Base-by-base conservation (phyloP, 306 rosid species). In the Pueraria montana region DNA sequence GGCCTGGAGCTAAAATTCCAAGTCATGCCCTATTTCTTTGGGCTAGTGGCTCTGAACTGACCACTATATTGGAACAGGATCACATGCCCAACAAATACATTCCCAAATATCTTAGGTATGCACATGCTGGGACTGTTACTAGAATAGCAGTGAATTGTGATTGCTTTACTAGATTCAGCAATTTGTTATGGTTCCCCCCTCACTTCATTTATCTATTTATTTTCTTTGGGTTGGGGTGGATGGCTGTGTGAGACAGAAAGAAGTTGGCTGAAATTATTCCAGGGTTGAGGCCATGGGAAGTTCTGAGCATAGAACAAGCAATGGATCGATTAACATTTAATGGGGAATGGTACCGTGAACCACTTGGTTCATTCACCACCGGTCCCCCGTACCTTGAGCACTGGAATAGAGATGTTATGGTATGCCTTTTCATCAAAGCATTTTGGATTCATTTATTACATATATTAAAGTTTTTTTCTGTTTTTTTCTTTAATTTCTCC, bases 41-140 rank as follows among this genome's bases (percentile, higher is more conserved):
- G 99, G 97, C 99, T 82, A 89, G 99, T 84, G 99, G 99, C 78
- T 69, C 98, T 78, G 97, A 96, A 80, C 82, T 94, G 75, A 96
- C 98, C 40, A 74, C 93, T 69, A 80, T 86, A 32, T 82, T 96
- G 87, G 98, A 92, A 86, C 78, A 86, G 85, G 99, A 96, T 85
- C 99, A 96, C 89, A 94, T 94, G 98, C 99, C 99, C 79, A 96
- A 96, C 92, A 94, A 93, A 79, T 94, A 59, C 87, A 92, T 94
- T 81, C 92, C 99, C 2, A 96, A 86, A 88, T 86, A 86, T 87
- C 90, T 92, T 27, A 93, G 98, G 99, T 94, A 91, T 86, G 85
- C 42, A 1, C 30, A 17, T 62, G 72, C 84, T 27, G 32, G 12
- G 24, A 62, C 62, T 30, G 52, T 59, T 17, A 53, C 38, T 1